Evolutionary conservation across 1,284 basidiomycete species (phyloP), one percentile per base, ranked within the genome.

Genomic region (Apiotrichum domesticum): DNA sequence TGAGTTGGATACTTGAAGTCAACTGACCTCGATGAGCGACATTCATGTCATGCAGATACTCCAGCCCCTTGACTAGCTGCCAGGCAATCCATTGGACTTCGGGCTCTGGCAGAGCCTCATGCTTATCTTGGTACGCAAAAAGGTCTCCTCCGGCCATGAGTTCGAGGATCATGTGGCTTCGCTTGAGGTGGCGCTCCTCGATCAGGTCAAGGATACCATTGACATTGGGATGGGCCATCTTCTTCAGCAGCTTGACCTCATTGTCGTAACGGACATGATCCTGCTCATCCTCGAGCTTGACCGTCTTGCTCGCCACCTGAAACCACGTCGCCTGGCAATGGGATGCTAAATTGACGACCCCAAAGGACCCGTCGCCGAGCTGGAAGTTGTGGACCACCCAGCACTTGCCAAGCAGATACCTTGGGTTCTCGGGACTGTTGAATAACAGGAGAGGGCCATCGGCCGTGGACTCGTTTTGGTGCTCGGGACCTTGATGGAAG

Each of bases 71-170:
- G 32, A 91, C 75, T 15, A 92, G 73, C 71, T 93, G 90, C 67
- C 83, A 91, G 77, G 85, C 86, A 57, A 90, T 83, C 69, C 87
- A 93, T 74, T 89, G 89, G 13, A 85, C 82, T 74, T 93, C 89
- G 6, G 84, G 84, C 74, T 91, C 88, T 59, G 82, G 82, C 29
- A 92, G 77, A 1, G 45, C 50, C 1, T 46, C 54, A 39, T 68
- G 65, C 58, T 82, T 83, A n/a, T 83, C 80, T 64, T 88, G 82
- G 73, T 90, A 88, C 35, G 87, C 83, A 77, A 89, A 85, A 39
- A 91, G 78, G 75, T 91, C 90, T 51, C 85, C 84, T 21, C 85
- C 84, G 0, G 88, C 88, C 62, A 84, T 85, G 34, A 87, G 80
- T 66, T 88, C 82, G 33, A 88, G 82, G 70, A 92, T 88, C 51